These are phyloP conservation scores for Globisporangium orthogonon DNA, from an alignment of 352 stramenopile species.

Conservation along the genomic window DNA sequence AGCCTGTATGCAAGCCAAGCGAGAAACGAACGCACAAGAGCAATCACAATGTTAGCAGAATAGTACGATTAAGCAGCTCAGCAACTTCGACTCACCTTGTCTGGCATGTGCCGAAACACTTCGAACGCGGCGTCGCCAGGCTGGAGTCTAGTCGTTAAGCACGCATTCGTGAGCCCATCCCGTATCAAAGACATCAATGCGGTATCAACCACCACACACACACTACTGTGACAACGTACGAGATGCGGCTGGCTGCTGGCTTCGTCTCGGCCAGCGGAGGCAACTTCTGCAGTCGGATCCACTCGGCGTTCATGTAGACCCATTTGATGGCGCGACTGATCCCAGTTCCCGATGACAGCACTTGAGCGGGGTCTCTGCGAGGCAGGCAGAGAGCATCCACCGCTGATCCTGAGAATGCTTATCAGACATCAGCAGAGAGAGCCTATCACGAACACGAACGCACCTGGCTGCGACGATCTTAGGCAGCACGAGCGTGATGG, in stretches of 20 bases:
- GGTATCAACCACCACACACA: no score
- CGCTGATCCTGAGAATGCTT: neutral
- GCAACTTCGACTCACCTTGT: constrained; percentile 42
- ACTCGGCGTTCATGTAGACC: constrained; percentile 83
- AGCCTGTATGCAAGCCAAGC: constrained; percentile 14
- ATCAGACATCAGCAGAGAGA: neutral
- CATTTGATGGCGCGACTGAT: constrained; percentile 80
- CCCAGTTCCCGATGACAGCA: constrained; percentile 58
- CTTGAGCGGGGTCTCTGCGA: constrained; percentile 53
- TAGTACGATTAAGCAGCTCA: neutral
- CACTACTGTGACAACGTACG: constrained; percentile 19
- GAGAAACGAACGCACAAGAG: neutral
- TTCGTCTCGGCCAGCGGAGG: constrained; percentile 27
- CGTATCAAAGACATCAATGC: neutral
- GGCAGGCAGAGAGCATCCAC: constrained; percentile 14
- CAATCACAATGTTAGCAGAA: neutral
- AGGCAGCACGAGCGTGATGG: constrained; percentile 64
- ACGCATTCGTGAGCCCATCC: neutral
- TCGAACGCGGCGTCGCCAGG: constrained; percentile 61
- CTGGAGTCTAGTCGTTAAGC: constrained; percentile 26
- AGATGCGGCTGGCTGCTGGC: constrained; percentile 17
- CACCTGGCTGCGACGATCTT: constrained; percentile 62
- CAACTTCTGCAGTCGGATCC: constrained; percentile 71
- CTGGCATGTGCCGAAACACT: constrained; percentile 83
- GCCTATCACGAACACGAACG: neutral